A percentile compares a stretch with the other conserved stretches of the same genome.
Conservation (phyloP, 2,329 filamentous ascomycete species). For the Xylaria sp. region DNA sequence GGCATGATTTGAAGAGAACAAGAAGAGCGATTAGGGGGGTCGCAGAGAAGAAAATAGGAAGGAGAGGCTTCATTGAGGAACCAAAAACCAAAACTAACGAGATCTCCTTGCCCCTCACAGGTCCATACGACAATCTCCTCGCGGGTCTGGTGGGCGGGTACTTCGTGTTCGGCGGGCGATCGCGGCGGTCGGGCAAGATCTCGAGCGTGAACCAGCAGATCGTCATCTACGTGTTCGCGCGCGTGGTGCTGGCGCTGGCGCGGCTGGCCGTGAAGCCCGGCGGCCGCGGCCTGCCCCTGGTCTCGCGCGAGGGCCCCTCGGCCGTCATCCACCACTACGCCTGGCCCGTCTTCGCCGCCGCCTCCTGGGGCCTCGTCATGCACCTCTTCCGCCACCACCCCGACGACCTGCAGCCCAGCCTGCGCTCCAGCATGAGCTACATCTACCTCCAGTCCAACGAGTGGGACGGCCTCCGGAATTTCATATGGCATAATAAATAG, state of each 20-base stretch:
- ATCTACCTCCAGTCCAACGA: slow-evolving; percentile 91
- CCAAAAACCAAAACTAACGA: background rate
- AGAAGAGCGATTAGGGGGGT: background rate
- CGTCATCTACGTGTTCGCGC: slow-evolving; percentile 96
- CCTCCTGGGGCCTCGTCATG: slow-evolving; percentile 96
- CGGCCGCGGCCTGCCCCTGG: slow-evolving; percentile 59
- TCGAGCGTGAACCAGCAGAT: slow-evolving; percentile 94
- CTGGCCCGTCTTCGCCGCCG: slow-evolving; percentile 91
- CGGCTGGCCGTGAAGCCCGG: slow-evolving; percentile 80
- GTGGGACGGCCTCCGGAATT: slow-evolving; percentile 87
- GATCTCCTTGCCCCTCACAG: slow-evolving; percentile 50
- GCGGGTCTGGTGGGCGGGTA: slow-evolving; percentile 91
- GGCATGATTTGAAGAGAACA: background rate
- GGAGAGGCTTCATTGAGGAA: background rate
- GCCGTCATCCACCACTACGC: slow-evolving; percentile 71
- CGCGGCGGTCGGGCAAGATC: slow-evolving; percentile 71
- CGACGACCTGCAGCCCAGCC: slow-evolving; percentile 87
- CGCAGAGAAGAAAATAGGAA: background rate
- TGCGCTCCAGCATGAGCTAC: slow-evolving; percentile 96
- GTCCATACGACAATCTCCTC: slow-evolving; percentile 84
- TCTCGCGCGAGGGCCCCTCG: slow-evolving; percentile 59
- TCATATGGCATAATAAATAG: slow-evolving; percentile 79
- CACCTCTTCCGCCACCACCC: slow-evolving; percentile 93
- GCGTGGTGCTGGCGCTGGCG: slow-evolving; percentile 85
- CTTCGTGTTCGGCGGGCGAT: slow-evolving; percentile 81